Percentiles rank a stretch among this genome's conserved stretches.
Evolutionary conservation across 2,329 filamentous ascomycete genomes (phyloP).

Genomic region (Trichoderma asperellum): DNA sequence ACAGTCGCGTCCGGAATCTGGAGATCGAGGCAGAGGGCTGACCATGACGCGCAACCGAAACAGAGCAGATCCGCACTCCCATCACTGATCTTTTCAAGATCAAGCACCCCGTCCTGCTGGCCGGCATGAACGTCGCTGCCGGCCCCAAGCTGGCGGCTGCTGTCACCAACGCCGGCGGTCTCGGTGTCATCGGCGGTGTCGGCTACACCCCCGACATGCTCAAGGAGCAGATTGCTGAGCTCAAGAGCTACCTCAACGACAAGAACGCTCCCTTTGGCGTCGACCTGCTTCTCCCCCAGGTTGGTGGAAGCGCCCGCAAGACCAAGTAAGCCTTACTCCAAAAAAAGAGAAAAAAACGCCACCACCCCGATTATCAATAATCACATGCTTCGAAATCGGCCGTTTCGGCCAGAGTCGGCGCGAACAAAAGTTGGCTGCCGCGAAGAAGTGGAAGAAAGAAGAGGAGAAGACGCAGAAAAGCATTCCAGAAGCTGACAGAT

Average conservation of each 20-base stretch:
- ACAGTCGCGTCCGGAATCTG: neutral
- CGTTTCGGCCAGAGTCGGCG: neutral
- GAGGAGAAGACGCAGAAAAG: neutral
- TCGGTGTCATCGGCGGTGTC: slow-evolving; percentile 94
- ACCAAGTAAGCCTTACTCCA: slow-evolving; percentile 66
- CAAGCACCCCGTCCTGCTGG: slow-evolving; percentile 92
- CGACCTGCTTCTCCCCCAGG: slow-evolving; percentile 89
- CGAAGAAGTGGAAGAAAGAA: neutral
- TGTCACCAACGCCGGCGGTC: slow-evolving; percentile 93
- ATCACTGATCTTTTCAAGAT: slow-evolving; percentile 97
- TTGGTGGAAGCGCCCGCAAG: slow-evolving; percentile 91
- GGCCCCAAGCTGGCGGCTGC: slow-evolving; percentile 95
- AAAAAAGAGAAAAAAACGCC: neutral
- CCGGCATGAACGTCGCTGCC: slow-evolving; percentile 98
- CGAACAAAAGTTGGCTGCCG: neutral
- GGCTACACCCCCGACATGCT: slow-evolving; percentile 98
- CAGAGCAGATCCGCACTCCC: slow-evolving; percentile 75
- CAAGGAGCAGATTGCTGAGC: slow-evolving; percentile 88
- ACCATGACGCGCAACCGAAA: slow-evolving; percentile 7
- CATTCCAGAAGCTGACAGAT: neutral
- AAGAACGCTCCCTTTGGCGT: slow-evolving; percentile 96
- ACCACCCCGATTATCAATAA: slow-evolving; percentile 16
- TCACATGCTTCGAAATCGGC: slow-evolving; percentile 33
- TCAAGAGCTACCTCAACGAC: slow-evolving; percentile 85
- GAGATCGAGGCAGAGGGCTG: neutral